Conservation (phyloP, 1,284 basidiomycete species). For the Ceratobasidium sp. region DNA sequence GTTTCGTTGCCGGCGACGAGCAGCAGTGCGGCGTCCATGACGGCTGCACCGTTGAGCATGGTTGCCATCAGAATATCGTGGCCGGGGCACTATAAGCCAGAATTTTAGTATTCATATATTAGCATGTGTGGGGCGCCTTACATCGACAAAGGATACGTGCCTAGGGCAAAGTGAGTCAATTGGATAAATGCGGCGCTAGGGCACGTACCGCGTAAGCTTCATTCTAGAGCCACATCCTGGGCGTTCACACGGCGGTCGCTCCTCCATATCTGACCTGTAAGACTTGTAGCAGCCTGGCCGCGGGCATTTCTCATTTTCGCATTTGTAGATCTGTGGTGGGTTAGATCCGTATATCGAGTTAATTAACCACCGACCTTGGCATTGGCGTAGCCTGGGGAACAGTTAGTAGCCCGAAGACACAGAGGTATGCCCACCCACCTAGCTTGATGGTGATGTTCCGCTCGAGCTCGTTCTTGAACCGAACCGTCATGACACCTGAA, state of each 20-base stretch:
- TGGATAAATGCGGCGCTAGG: background rate
- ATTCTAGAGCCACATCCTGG: conserved; percentile 91
- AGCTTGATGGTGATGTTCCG: conserved; percentile 99
- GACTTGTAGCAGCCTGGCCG: conserved; percentile 94
- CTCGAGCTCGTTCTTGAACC: conserved; percentile 99
- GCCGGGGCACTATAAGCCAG: conserved; percentile 70
- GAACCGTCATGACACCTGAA: conserved; percentile 98
- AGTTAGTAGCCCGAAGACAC: conserved; percentile 48
- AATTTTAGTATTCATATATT: background rate
- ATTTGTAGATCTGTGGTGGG: conserved; percentile 89
- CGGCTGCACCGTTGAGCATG: conserved; percentile 99
- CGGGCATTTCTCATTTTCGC: conserved; percentile 91
- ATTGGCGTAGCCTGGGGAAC: conserved; percentile 79
- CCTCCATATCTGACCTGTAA: conserved; percentile 94
- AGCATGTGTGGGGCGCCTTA: conserved; percentile 42
- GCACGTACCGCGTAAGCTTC: conserved; percentile 76
- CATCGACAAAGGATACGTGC: conserved; percentile 96
- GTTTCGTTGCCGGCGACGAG: conserved; percentile 98
- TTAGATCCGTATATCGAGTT: background rate
- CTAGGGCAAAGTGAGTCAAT: conserved; percentile 53
- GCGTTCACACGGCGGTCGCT: conserved; percentile 91
- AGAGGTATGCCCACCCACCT: conserved; percentile 54
- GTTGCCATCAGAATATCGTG: conserved; percentile 99
- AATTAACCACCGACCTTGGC: conserved; percentile 76
- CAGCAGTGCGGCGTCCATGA: conserved; percentile 98